Percentiles rank a stretch among this genome's conserved stretches.
These are phyloP conservation scores for Maudiozyma bulderi DNA, from an alignment of 805 yeast genomes.

Conservation along the genomic window DNA sequence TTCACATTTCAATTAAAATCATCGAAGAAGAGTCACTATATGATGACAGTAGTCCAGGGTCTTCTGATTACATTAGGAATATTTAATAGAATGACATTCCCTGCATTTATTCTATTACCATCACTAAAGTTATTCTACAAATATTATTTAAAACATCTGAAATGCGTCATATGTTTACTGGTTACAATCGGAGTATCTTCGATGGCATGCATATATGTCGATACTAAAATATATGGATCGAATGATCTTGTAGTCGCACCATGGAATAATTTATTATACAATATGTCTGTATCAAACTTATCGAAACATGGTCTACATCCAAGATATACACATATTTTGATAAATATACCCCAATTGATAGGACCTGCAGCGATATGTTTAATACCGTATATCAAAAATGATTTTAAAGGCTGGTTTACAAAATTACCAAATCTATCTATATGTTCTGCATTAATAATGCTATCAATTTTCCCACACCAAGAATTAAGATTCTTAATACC, in stretches of 20 bases:
- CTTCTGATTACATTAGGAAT: constrained; percentile 51
- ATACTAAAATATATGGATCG: constrained; percentile 38
- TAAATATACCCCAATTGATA: constrained; percentile 69
- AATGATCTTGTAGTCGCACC: constrained; percentile 48
- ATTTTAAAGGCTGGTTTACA: constrained; percentile 11
- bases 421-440: constrained; percentile 48
- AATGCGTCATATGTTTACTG: constrained; percentile 25
- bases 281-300: constrained; percentile 48
- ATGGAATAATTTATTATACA: constrained; percentile 65
- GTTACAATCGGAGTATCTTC: constrained; percentile 32
- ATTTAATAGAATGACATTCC: constrained; percentile 80
- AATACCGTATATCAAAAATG: constrained; percentile 11
- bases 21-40: neutral
- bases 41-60: constrained; percentile 31
- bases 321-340: constrained; percentile 57
- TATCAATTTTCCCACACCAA: constrained; percentile 82
- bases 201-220: constrained; percentile 36
- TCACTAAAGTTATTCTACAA: constrained; percentile 33
- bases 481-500: constrained; percentile 86
- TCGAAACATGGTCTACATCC: constrained; percentile 79
- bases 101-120: constrained; percentile 66
- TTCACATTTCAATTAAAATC: constrained; percentile 24
- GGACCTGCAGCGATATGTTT: constrained; percentile 60
- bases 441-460: constrained; percentile 47
- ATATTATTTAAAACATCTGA: constrained; percentile 33